phyloP scores from a whole-genome alignment of 768 basidiomycete species.

The Agrocybe praecox region DNA sequence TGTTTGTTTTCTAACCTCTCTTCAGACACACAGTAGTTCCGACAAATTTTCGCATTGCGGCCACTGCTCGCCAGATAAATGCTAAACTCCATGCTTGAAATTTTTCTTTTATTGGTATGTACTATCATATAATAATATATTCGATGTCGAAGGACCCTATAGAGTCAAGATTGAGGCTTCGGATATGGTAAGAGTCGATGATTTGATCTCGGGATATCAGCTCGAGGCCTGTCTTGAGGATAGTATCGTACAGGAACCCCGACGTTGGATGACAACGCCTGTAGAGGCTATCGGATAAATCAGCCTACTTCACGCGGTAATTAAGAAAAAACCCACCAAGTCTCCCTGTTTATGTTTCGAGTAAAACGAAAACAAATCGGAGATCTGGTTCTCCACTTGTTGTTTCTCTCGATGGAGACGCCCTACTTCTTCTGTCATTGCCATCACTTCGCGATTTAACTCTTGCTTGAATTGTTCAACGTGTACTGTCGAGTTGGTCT shows the following conservation, averaged over 20 bases:
- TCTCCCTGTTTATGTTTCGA: slow-evolving; percentile 56
- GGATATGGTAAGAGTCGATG: slow-evolving; percentile 29
- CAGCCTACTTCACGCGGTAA: not conserved
- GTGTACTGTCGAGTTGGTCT: slow-evolving; percentile 52
- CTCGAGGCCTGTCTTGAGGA: slow-evolving; percentile 13
- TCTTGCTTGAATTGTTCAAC: slow-evolving; percentile 89
- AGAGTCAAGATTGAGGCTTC: slow-evolving; percentile 8
- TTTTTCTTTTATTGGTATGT: slow-evolving; percentile 1
- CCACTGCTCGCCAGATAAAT: slow-evolving; percentile 72
- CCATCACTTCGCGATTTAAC: slow-evolving; percentile 71
- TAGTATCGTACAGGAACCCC: slow-evolving; percentile 6
- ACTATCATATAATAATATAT: slow-evolving; percentile 6
- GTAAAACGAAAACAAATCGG: slow-evolving; percentile 73
- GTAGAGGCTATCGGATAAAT: slow-evolving; percentile 17
- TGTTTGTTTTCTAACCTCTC: not conserved
- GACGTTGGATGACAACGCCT: slow-evolving; percentile 13
- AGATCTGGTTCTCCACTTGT: slow-evolving; percentile 67
- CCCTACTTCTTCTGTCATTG: slow-evolving; percentile 74
- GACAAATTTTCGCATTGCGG: slow-evolving; percentile 76
- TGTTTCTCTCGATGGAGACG: slow-evolving; percentile 68
- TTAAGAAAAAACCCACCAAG: slow-evolving; percentile 11
- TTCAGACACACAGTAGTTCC: slow-evolving; percentile 75
- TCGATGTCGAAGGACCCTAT: not conserved
- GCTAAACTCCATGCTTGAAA: slow-evolving; percentile 20
- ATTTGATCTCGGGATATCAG: slow-evolving; percentile 22